A percentile compares a stretch with the other conserved stretches of the same genome.
Conservation (phyloP, 2,329 filamentous ascomycete genomes). For the Cladosporium velox region DNA sequence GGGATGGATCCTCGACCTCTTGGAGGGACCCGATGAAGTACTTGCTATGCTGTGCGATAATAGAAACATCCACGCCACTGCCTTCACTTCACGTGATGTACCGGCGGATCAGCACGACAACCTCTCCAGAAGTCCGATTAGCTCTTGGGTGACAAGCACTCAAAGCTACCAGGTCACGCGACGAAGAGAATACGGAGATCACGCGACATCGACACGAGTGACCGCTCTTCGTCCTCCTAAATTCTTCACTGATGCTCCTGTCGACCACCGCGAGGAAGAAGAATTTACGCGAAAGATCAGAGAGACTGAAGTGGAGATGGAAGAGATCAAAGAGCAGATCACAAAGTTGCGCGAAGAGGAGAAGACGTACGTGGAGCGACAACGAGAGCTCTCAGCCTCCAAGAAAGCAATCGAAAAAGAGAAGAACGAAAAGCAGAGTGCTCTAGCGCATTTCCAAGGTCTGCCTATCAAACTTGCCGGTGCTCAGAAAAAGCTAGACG, state of each 20-base stretch:
- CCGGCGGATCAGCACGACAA: slow-evolving; percentile 66
- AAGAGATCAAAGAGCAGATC: slow-evolving; percentile 42
- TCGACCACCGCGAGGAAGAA: slow-evolving; percentile 66
- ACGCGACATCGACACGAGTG: slow-evolving; percentile 70
- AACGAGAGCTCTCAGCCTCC: slow-evolving; percentile 9
- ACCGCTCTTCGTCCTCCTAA: slow-evolving; percentile 61
- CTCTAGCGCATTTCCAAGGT: slow-evolving; percentile 63
- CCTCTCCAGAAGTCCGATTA: slow-evolving; percentile 62
- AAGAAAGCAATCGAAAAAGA: slow-evolving; percentile 57
- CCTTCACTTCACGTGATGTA: slow-evolving; percentile 64
- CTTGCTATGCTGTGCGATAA: slow-evolving; percentile 85
- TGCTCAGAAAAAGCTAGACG: slow-evolving; percentile 49
- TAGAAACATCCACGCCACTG: slow-evolving; percentile 67
- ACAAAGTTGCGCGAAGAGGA: slow-evolving; percentile 25
- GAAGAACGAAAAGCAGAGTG: slow-evolving; percentile 66
- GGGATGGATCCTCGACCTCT: slow-evolving; percentile 74
- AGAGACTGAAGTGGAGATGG: slow-evolving; percentile 44
- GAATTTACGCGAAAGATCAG: slow-evolving; percentile 59
- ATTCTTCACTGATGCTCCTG: slow-evolving; percentile 76
- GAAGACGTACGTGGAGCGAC: slow-evolving; percentile 24
- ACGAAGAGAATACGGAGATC: slow-evolving; percentile 77
- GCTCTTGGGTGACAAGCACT: slow-evolving; percentile 68
- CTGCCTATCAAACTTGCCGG: slow-evolving; percentile 72
- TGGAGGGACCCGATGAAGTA: slow-evolving; percentile 80
- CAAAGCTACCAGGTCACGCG: slow-evolving; percentile 66